Percentiles rank a stretch among this genome's conserved stretches.
These are phyloP conservation scores for Drosera spatulata DNA, from an alignment of 179 eudicot species.

Conservation along the genomic window DNA sequence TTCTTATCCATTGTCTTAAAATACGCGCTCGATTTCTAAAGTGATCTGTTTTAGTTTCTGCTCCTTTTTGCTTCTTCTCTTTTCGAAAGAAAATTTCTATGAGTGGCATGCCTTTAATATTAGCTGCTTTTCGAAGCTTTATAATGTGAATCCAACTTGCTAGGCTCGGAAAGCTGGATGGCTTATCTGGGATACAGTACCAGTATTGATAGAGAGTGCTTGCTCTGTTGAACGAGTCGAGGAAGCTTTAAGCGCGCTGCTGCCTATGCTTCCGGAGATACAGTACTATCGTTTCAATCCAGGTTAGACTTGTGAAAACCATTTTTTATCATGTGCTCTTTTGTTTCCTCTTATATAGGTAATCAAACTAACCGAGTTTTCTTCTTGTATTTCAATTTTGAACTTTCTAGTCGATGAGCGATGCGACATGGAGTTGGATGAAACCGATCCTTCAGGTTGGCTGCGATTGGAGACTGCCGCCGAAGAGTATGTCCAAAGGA, in stretches of 20 bases:
- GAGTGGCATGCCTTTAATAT: too few species aligned
- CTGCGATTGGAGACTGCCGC: conserved; percentile 76
- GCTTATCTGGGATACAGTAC: conserved; percentile 96
- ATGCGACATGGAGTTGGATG: conserved; percentile 97
- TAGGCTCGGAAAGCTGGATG: conserved; percentile 90
- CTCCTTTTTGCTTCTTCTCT: too few species aligned
- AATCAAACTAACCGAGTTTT: neutral
- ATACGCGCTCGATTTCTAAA: neutral
- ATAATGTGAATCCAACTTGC: conserved; percentile 1
- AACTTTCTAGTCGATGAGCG: conserved; percentile 78
- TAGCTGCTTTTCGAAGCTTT: neutral
- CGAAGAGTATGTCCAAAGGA: conserved; percentile 66
- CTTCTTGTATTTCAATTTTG: neutral
- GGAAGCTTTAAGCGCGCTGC: conserved; percentile 84
- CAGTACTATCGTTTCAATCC: conserved; percentile 92
- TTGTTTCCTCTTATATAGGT: too few species aligned
- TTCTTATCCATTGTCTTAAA: neutral
- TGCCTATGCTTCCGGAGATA: conserved; percentile 94
- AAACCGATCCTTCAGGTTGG: conserved; percentile 96
- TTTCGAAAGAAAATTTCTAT: too few species aligned
- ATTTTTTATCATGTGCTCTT: too few species aligned
- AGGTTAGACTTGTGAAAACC: conserved; percentile 27
- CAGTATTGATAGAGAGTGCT: conserved; percentile 95
- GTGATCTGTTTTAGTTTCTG: too few species aligned
- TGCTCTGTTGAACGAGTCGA: conserved; percentile 96